Percentiles rank a stretch among this genome's conserved stretches.
phyloP scores from a whole-genome alignment of 345 rosid species.

The Sonneratia caseolaris region DNA sequence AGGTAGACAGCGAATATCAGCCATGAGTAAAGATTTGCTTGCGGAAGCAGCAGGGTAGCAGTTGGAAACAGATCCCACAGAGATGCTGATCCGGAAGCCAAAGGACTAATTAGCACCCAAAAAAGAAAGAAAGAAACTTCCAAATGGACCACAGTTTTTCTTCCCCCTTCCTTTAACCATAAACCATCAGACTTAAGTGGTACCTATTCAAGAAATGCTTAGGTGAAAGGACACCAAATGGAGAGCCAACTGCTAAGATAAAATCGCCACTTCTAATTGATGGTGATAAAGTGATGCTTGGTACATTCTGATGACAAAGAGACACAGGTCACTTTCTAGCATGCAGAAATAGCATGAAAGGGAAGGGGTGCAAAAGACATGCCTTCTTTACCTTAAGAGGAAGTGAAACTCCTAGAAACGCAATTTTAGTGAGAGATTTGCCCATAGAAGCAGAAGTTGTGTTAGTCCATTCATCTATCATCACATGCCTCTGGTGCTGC shows the following conservation, averaged over 20 bases:
- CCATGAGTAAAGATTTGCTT: conserved; percentile 59
- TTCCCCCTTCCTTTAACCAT: not conserved
- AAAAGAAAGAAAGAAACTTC: conserved; percentile 6
- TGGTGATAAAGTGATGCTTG: conserved; percentile 27
- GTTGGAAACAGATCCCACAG: conserved; percentile 75
- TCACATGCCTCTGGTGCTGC: conserved; percentile 24
- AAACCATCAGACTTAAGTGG: too few species aligned
- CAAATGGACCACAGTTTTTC: not conserved
- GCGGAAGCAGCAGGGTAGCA: conserved; percentile 57
- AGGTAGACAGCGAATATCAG: conserved; percentile 92
- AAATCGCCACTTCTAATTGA: conserved; percentile 49
- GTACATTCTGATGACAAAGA: conserved; percentile 35
- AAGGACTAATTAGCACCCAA: conserved; percentile 4
- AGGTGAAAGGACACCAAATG: conserved; percentile 86
- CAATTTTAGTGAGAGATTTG: conserved; percentile 60
- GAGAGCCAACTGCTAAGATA: conserved; percentile 82
- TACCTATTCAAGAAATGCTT: conserved; percentile 88
- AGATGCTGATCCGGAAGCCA: conserved; percentile 45
- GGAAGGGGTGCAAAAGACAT: not conserved
- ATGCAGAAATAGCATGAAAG: not conserved
- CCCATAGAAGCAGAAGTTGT: conserved; percentile 33
- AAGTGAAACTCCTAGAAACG: conserved; percentile 61
- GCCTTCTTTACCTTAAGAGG: conserved; percentile 29
- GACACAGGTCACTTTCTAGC: conserved; percentile 4
- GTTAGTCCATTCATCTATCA: conserved; percentile 32